Base-by-base conservation (phyloP, 495 filamentous ascomycete species). In the Cercophora newfieldiana region DNA sequence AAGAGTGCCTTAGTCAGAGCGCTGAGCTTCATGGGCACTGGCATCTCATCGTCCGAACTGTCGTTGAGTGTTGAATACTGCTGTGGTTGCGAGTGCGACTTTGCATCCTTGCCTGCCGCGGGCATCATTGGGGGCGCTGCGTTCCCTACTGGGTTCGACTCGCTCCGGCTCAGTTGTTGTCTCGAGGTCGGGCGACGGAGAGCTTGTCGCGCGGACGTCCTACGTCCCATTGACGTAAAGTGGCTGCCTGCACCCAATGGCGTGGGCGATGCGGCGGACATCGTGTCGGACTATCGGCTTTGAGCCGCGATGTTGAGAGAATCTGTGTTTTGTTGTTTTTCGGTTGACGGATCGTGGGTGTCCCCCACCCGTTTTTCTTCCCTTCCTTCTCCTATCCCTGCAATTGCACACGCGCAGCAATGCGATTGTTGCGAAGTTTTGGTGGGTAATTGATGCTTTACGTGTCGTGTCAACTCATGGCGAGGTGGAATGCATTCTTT, bases 1-100 rank as follows among this genome's bases (percentile, higher is more conserved):
- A 94, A 79, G 14, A 94, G 78, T 24, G 90, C 90, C 69, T 92
- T 92, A 8, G 90, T 91, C 37, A 90, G 83, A 33, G 91, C 91
- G 70, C 90, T 93, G 70, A 92, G 88, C 74, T 90, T 91, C 76
- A 91, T 90, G 65, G 89, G 90, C 25, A 87, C 81, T 22, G 85
- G 86, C 7, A 85, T 81, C 67, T 90, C 88, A 64, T 92, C 90
- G 70, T 94, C 91, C 19, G 90, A 92, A 78, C 90, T 93, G 70
- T 93, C 90, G 59, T 78, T 72, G 31, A 70, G 66, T 3, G 64
- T 72, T 8, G 73, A 71, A 68, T 73, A 71, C 28, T 75, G 73
- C n/a, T n/a, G n/a, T n/a, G n/a, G n/a, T 56, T 71, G 75, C 44
- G 65, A 62, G 7, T 70, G 70, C 22, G 67, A 69, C 12, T 69